Conservation (phyloP, 305 asterid species). For the Fraxinus ornus region DNA sequence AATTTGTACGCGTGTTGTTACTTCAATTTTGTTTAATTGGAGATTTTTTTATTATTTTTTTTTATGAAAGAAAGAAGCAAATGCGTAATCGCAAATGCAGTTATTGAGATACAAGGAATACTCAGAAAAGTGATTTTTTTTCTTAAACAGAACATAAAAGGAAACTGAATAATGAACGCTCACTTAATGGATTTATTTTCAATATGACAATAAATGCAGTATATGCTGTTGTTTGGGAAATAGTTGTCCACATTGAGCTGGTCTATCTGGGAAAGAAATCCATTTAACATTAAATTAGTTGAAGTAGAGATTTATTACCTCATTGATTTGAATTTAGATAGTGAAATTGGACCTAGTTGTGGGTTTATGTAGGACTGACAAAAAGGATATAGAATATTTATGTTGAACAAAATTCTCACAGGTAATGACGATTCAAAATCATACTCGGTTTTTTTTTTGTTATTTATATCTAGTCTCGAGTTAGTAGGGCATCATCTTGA, state of each 20-base stretch:
- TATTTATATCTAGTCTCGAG: neutral
- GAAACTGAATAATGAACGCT: neutral
- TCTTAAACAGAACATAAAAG: neutral
- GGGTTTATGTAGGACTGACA: neutral
- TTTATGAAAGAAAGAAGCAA: neutral
- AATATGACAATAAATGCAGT: neutral
- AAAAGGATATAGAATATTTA: neutral
- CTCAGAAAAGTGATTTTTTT: neutral
- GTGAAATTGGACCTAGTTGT: neutral
- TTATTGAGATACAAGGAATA: neutral
- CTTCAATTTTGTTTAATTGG: neutral
- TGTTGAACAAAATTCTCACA: neutral
- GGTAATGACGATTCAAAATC: neutral
- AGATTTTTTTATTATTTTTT: neutral
- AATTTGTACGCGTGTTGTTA: neutral
- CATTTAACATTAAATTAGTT: neutral
- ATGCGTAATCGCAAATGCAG: neutral
- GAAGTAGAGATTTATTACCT: neutral
- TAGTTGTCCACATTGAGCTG: neutral
- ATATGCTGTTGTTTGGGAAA: neutral
- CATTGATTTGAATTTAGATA: neutral
- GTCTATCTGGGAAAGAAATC: neutral
- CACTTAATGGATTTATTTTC: neutral
- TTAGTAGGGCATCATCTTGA: neutral
- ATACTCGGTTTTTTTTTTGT: neutral